A percentile compares a stretch with the other conserved stretches of the same genome.
phyloP scores from a whole-genome alignment of 306 rosid species.

The Cicer bijugum region DNA sequence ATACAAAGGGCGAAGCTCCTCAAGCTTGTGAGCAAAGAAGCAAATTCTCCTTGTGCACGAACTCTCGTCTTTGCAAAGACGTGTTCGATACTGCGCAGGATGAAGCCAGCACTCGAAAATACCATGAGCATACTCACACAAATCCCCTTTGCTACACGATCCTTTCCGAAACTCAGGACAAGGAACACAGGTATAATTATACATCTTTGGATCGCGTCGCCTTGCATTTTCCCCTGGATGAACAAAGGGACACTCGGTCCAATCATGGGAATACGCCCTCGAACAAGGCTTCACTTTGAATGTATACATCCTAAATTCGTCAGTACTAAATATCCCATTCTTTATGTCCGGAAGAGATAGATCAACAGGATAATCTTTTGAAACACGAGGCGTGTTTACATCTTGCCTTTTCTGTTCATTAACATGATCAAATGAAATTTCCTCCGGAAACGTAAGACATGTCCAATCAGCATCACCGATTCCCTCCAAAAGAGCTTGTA shows the following conservation, averaged over 20 bases:
- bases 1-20: constrained; percentile 90
- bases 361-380: constrained; percentile 78
- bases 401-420: constrained; percentile 55
- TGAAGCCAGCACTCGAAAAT: constrained; percentile 97
- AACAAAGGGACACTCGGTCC: constrained; percentile 95
- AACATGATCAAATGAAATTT: constrained; percentile 31
- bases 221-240: constrained; percentile 94
- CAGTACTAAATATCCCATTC: constrained; percentile 78
- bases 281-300: constrained; percentile 93
- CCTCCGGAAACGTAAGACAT: constrained; percentile 41
- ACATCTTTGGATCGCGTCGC: constrained; percentile 85
- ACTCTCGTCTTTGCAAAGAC: constrained; percentile 86
- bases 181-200: constrained; percentile 85
- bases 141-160: constrained; percentile 72
- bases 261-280: constrained; percentile 92
- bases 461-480: constrained; percentile 41
- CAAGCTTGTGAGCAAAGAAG: constrained; percentile 83
- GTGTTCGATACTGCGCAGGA: constrained; percentile 92
- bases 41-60: constrained; percentile 79
- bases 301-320: constrained; percentile 89
- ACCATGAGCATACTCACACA: constrained; percentile 91
- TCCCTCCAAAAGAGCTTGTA: constrained; percentile 59
- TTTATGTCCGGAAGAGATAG: constrained; percentile 89
- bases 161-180: constrained; percentile 89
- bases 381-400: constrained; percentile 46